Conservation (phyloP, 352 stramenopile genomes). For the Globisporangium cylindrosporum region DNA sequence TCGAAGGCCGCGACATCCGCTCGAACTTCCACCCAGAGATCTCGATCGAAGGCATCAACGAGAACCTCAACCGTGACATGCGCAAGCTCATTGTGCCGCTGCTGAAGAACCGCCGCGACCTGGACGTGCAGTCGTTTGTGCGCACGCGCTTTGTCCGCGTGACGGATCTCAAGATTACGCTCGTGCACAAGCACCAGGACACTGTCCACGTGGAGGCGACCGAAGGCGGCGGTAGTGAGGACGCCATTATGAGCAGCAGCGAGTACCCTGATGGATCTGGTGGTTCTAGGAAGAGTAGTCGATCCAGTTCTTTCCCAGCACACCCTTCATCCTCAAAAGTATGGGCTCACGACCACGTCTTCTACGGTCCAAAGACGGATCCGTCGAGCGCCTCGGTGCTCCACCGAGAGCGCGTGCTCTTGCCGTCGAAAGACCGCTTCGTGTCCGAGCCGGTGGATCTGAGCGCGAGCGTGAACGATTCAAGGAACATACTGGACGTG, state of each 20-base stretch:
- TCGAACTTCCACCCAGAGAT: slow-evolving; percentile 70
- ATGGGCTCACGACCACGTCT: slow-evolving; percentile 60
- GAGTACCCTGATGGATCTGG: not conserved
- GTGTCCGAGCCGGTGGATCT: slow-evolving; percentile 62
- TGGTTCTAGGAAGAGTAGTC: slow-evolving; percentile 12
- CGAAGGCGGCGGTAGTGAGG: slow-evolving; percentile 5
- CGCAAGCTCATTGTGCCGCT: slow-evolving; percentile 66
- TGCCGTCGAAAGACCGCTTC: slow-evolving; percentile 44
- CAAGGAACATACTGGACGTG: slow-evolving; percentile 52
- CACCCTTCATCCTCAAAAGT: slow-evolving; percentile 11
- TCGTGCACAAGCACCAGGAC: slow-evolving; percentile 58
- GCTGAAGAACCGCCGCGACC: slow-evolving; percentile 64
- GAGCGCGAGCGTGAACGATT: slow-evolving; percentile 48
- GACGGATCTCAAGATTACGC: slow-evolving; percentile 63
- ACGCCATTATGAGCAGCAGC: not conserved
- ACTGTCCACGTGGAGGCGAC: slow-evolving; percentile 47
- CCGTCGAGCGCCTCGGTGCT: slow-evolving; percentile 57
- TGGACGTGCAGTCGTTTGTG: slow-evolving; percentile 62
- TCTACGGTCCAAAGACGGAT: slow-evolving; percentile 66
- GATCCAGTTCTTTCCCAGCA: not conserved
- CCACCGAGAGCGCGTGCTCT: slow-evolving; percentile 36
- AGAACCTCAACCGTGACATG: slow-evolving; percentile 62
- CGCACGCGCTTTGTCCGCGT: slow-evolving; percentile 63
- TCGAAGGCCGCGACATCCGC: slow-evolving; percentile 69
- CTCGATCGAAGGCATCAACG: slow-evolving; percentile 64